Conservation (phyloP, 257 asterid genomes). For the Parsonsia alboflavescens region DNA sequence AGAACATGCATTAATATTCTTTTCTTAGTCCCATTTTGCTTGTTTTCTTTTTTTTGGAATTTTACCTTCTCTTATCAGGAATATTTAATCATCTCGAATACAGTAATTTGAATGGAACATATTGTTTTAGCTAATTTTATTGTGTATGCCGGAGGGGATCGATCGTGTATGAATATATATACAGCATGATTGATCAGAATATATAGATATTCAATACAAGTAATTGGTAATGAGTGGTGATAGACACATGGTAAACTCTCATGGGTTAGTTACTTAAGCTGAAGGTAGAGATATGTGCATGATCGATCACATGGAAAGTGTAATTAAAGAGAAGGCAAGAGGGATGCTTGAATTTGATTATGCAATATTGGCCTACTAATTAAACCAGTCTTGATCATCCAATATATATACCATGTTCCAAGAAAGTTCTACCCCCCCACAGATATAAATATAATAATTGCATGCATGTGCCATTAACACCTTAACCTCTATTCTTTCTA, state of each 20-base stretch:
- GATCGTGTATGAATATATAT: no score
- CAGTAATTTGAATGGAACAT: not conserved
- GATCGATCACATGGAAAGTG: constrained; percentile 56
- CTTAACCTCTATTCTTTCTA: not conserved
- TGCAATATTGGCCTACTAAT: constrained; percentile 39
- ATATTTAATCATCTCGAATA: no score
- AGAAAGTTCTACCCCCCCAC: constrained; percentile 41
- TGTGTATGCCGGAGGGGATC: no score
- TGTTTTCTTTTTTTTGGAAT: not conserved
- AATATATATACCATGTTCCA: constrained; percentile 52
- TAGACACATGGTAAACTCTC: no score
- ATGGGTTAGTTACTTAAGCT: no score
- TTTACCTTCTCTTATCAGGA: not conserved
- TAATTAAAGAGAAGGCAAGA: constrained; percentile 43
- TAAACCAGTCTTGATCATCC: constrained; percentile 46
- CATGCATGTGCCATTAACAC: constrained; percentile 39
- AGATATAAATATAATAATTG: constrained; percentile 24
- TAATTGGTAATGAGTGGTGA: no score
- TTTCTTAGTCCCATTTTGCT: no score
- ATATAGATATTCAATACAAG: no score
- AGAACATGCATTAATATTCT: not conserved
- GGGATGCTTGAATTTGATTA: constrained; percentile 51
- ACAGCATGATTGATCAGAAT: no score
- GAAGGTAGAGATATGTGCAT: constrained; percentile 9
- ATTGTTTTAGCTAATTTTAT: not conserved